Evolutionary conservation across 441 rosid species (phyloP).

Genomic region (Euphorbia corollata): DNA sequence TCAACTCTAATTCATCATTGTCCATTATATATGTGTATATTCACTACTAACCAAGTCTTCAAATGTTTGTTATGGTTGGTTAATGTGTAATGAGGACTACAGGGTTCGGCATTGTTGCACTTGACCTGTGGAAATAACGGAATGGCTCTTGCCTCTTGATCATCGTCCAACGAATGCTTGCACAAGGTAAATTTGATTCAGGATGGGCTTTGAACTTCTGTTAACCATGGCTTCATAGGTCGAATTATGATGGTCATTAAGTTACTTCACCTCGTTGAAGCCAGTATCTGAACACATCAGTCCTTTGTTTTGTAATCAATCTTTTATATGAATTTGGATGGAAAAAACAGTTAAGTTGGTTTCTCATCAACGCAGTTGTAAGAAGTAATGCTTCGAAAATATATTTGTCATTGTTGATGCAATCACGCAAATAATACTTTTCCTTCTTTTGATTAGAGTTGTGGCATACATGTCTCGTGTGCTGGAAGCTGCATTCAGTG

Average conservation of each 20-base stretch:
- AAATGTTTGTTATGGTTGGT: too few relatives aligned
- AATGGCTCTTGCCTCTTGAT: constrained; percentile 12
- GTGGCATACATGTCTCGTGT: constrained; percentile 98
- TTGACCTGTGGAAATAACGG: too few relatives aligned
- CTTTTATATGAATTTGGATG: neutral
- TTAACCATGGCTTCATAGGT: constrained; percentile 5
- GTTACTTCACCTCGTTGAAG: neutral
- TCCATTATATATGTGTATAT: too few relatives aligned
- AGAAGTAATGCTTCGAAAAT: neutral
- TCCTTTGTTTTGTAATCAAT: neutral
- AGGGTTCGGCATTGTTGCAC: too few relatives aligned
- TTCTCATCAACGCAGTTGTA: neutral
- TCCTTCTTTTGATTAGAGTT: constrained; percentile 45
- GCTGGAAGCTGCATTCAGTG: constrained; percentile 94
- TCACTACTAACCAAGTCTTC: too few relatives aligned
- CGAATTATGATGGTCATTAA: neutral
- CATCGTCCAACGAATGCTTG: constrained; percentile 99
- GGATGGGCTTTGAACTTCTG: constrained; percentile 11
- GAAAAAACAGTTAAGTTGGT: neutral
- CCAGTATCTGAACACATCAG: neutral
- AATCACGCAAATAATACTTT: constrained; percentile 8
- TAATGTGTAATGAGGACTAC: too few relatives aligned
- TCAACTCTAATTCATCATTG: too few relatives aligned
- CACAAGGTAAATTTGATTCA: constrained; percentile 51
- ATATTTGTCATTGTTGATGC: constrained; percentile 3